These are phyloP conservation scores for Elsinoe australis DNA, from an alignment of 2,329 filamentous ascomycete genomes.

Conservation along the genomic window DNA sequence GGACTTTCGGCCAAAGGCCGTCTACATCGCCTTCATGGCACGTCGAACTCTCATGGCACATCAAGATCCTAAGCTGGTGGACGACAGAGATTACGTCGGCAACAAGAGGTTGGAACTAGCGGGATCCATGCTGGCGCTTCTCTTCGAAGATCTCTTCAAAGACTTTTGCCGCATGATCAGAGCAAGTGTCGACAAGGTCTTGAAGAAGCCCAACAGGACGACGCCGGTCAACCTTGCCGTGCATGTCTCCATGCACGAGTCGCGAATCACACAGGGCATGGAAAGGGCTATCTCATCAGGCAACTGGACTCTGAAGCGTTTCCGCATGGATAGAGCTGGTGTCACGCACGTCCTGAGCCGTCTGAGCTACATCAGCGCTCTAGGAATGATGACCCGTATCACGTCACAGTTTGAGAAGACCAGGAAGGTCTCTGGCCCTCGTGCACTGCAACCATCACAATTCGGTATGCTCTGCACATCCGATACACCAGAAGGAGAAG, in stretches of 20 bases:
- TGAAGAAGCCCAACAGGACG: conserved; percentile 87
- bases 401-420: conserved; percentile 99
- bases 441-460: conserved; percentile 92
- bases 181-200: conserved; percentile 85
- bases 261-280: conserved; percentile 84
- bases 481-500: conserved; percentile 96
- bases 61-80: conserved; percentile 79
- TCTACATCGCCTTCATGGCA: conserved; percentile 96
- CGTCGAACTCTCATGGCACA: conserved; percentile 92
- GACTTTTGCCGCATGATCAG: conserved; percentile 85
- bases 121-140: conserved; percentile 81
- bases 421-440: conserved; percentile 87
- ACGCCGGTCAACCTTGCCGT: conserved; percentile 80
- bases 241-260: conserved; percentile 75
- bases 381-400: conserved; percentile 99
- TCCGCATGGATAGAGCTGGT: conserved; percentile 96
- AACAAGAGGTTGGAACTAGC: conserved; percentile 95
- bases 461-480: conserved; percentile 98
- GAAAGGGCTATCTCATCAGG: conserved; percentile 94
- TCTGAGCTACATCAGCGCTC: conserved; percentile 88
- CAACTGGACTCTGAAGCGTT: conserved; percentile 96
- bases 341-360: conserved; percentile 94
- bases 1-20: conserved; percentile 92
- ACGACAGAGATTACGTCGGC: conserved; percentile 94
- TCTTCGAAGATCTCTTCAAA: conserved; percentile 98